These are phyloP conservation scores for Colletotrichum plurivorum DNA, from an alignment of 2,329 filamentous ascomycete species.

Conservation along the genomic window DNA sequence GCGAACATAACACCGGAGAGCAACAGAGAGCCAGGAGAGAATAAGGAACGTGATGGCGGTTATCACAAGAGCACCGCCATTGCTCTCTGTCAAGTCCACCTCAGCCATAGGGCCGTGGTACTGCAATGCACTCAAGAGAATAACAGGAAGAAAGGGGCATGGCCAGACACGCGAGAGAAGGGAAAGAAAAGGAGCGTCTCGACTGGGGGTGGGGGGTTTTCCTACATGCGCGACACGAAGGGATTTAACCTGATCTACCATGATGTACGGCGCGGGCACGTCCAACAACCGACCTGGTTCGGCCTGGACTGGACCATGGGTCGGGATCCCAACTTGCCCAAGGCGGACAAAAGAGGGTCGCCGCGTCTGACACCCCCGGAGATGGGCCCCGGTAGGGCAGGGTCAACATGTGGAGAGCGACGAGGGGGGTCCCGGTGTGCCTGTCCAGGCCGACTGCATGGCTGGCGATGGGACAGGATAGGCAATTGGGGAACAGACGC, in stretches of 20 bases:
- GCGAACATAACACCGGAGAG: conserved; percentile 60
- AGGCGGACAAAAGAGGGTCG: conserved; percentile 27
- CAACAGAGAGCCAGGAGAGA: conserved; percentile 59
- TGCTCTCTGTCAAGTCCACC: conserved; percentile 55
- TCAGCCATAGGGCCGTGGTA: conserved; percentile 49
- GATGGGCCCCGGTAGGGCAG: conserved; percentile 33
- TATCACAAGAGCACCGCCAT: conserved; percentile 54
- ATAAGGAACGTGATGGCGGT: conserved; percentile 54
- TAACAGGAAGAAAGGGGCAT: conserved; percentile 27
- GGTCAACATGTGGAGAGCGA: conserved; percentile 33
- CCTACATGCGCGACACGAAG: conserved; percentile 19
- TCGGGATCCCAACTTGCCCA: conserved; percentile 5
- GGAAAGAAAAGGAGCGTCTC: neutral
- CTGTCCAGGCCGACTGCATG: conserved; percentile 11
- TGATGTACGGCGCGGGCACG: conserved; percentile 4
- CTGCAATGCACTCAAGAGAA: conserved; percentile 15
- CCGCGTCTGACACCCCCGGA: conserved; percentile 25
- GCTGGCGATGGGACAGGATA: neutral
- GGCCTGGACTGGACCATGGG: conserved; percentile 4
- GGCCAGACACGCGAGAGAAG: neutral
- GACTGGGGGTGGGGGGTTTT: neutral
- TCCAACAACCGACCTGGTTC: conserved; percentile 1
- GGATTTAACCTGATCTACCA: conserved; percentile 16
- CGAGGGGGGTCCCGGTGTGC: conserved; percentile 2
- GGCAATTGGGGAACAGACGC: neutral